Evolutionary conservation across 2,329 filamentous ascomycete species (phyloP).

Genomic region (Alternaria postmessia): DNA sequence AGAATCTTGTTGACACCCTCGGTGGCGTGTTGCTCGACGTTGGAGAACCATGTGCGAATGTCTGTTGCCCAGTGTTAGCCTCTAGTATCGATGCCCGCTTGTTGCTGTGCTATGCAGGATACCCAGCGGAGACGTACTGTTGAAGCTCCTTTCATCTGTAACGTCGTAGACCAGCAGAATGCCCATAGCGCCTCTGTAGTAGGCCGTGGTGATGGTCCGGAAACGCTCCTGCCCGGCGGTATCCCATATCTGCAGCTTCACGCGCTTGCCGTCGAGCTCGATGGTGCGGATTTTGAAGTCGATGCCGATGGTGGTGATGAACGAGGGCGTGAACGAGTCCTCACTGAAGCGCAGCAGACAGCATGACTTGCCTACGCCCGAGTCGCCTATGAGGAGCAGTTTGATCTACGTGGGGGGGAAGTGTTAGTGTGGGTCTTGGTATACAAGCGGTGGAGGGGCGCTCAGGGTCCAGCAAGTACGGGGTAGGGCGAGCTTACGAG

Average conservation of each 20-base stretch:
- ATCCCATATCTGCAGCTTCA: slow-evolving; percentile 99
- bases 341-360: slow-evolving; percentile 96
- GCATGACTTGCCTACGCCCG: slow-evolving; percentile 96
- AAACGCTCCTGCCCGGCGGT: slow-evolving; percentile 98
- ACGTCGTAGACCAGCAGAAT: slow-evolving; percentile 98
- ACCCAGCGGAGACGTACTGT: slow-evolving; percentile 69
- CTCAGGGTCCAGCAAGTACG: slow-evolving; percentile 10
- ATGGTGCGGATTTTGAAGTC: slow-evolving; percentile 99
- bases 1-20: slow-evolving; percentile 99
- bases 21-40: slow-evolving; percentile 96
- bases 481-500: slow-evolving; percentile 69
- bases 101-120: neutral
- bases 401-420: slow-evolving; percentile 74
- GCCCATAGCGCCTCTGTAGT: slow-evolving; percentile 98
- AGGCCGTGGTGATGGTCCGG: slow-evolving; percentile 97
- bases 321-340: slow-evolving; percentile 95
- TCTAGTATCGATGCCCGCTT: neutral
- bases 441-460: slow-evolving; percentile 15
- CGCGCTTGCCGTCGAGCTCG: slow-evolving; percentile 96
- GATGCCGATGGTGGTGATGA: slow-evolving; percentile 99
- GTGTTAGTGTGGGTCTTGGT: slow-evolving; percentile 23
- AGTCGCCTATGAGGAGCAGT: slow-evolving; percentile 94
- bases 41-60: slow-evolving; percentile 99
- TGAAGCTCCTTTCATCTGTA: slow-evolving; percentile 93
- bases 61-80: slow-evolving; percentile 63